phyloP scores from a whole-genome alignment of 129 eudicot species.

The Scalesia atractyloides region DNA sequence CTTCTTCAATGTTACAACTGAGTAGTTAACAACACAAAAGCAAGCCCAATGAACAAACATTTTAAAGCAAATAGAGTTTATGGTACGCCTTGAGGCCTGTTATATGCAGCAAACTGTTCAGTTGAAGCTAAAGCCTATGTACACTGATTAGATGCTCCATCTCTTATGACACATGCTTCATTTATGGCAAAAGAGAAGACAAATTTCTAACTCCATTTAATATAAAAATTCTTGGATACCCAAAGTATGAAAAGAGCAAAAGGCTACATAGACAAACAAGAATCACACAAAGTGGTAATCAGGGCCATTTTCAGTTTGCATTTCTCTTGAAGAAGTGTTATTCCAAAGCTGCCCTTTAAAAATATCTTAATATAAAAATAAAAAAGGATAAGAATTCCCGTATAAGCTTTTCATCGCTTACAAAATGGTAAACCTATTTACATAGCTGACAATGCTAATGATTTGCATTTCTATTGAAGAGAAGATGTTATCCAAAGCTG shows the following conservation, averaged over 20 bases:
- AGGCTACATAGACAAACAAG: slow-evolving; percentile 11
- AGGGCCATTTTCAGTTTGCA: background rate
- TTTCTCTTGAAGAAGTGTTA: background rate
- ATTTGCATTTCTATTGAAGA: background rate
- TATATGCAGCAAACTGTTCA: background rate
- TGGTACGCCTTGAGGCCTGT: background rate
- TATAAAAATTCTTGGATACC: background rate
- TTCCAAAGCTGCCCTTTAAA: background rate
- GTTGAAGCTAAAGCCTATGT: background rate
- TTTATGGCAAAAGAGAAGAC: background rate
- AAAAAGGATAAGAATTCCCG: background rate
- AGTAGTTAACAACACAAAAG: background rate
- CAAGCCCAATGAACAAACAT: background rate
- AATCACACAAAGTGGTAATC: slow-evolving; percentile 5
- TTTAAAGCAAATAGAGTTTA: background rate
- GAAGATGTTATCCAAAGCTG: background rate
- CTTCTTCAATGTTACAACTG: background rate
- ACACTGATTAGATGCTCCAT: background rate
- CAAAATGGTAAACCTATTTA: background rate
- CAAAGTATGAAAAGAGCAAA: slow-evolving; percentile 1
- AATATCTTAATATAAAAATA: background rate
- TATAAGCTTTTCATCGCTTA: slow-evolving; percentile 1
- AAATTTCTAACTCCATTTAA: slow-evolving; percentile 1
- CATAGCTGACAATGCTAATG: background rate
- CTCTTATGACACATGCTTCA: slow-evolving; percentile 13